Percentiles rank a stretch among this genome's conserved stretches.
phyloP scores from a whole-genome alignment of 2,329 filamentous ascomycete genomes.

The Penicillium aurantiogriseum region DNA sequence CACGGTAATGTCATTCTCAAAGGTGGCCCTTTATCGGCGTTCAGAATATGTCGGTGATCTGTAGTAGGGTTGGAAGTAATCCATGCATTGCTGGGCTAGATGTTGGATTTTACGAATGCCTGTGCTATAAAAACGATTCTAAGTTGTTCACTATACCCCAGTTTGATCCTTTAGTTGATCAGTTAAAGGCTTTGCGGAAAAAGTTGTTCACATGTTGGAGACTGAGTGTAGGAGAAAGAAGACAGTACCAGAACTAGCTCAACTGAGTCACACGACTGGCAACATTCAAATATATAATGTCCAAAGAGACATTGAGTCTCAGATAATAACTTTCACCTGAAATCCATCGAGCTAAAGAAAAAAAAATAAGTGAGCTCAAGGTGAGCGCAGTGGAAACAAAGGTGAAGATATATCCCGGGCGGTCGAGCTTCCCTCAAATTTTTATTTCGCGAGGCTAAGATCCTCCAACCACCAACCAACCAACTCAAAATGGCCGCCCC shows the following conservation, averaged over 20 bases:
- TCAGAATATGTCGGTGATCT: neutral
- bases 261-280: neutral
- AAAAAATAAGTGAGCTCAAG: neutral
- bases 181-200: neutral
- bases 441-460: neutral
- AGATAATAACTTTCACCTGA: neutral
- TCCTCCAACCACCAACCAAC: slow-evolving; percentile 1
- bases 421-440: slow-evolving; percentile 7
- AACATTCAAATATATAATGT: neutral
- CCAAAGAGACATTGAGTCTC: no score
- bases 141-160: neutral
- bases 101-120: neutral
- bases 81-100: no score
- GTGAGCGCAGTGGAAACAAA: neutral
- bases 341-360: no score
- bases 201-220: neutral
- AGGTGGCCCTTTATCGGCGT: neutral
- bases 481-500: slow-evolving; percentile 33
- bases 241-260: neutral
- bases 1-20: neutral
- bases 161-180: neutral
- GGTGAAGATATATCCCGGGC: slow-evolving; percentile 3
- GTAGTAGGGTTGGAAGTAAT: neutral
- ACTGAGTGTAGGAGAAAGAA: neutral
- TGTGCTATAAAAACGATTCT: neutral